Percentiles rank a stretch among this genome's conserved stretches.
These are phyloP conservation scores for Candida ponderosae DNA, from an alignment of 805 yeast species.

Conservation along the genomic window DNA sequence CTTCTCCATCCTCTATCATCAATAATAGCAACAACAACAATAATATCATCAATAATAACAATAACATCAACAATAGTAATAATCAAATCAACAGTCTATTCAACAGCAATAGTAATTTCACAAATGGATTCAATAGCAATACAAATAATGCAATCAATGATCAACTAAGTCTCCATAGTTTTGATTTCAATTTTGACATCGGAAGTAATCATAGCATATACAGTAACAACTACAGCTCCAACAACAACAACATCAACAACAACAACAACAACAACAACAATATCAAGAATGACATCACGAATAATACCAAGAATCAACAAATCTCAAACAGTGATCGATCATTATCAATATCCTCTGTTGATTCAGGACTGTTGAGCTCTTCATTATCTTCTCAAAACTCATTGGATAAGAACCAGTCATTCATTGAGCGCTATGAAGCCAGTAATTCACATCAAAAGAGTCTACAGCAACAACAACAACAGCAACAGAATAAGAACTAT, in stretches of 20 bases:
- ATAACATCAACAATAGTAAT: conserved; percentile 4
- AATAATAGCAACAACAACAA: conserved; percentile 8
- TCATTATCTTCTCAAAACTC: not conserved
- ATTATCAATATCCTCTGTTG: not conserved
- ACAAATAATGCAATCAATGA: conserved; percentile 2
- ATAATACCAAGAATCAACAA: not conserved
- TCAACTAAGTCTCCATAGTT: conserved; percentile 1
- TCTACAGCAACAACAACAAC: not conserved
- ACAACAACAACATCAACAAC: conserved; percentile 1
- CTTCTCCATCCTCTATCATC: conserved; percentile 17
- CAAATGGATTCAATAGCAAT: not conserved
- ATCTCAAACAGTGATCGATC: not conserved
- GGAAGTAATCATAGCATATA: not conserved
- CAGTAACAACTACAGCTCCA: conserved; percentile 1
- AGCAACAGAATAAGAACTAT: not conserved
- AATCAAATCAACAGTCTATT: conserved; percentile 2
- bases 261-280: conserved; percentile 1
- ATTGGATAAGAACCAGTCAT: not conserved
- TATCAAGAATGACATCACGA: conserved; percentile 2
- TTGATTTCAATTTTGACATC: conserved; percentile 3
- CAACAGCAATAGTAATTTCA: not conserved
- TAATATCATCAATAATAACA: conserved; percentile 8
- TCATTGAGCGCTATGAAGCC: not conserved
- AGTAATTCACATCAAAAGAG: not conserved
- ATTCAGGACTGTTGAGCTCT: not conserved